A percentile compares a stretch with the other conserved stretches of the same genome.
phyloP scores from a whole-genome alignment of 805 yeast species.

The Trichomonascus vanleenenianus region DNA sequence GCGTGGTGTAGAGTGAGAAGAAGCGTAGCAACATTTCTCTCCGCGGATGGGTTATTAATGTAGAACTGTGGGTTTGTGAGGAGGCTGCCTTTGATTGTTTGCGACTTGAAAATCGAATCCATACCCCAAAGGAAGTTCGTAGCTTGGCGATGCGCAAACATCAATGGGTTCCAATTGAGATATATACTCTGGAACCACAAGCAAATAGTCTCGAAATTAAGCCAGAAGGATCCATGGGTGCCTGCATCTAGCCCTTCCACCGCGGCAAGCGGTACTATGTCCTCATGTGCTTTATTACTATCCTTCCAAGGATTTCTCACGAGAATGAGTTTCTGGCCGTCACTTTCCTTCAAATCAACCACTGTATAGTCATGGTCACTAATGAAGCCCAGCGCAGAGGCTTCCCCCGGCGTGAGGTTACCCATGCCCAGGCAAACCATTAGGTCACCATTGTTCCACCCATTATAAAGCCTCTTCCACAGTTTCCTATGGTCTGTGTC shows the following conservation, averaged over 20 bases:
- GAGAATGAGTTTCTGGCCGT: slow-evolving; percentile 19
- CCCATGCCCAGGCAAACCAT: slow-evolving; percentile 68
- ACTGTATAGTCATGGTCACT: slow-evolving; percentile 69
- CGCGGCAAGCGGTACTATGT: not conserved
- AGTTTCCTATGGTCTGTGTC: slow-evolving; percentile 17
- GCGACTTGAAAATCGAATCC: slow-evolving; percentile 13
- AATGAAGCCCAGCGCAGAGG: slow-evolving; percentile 33
- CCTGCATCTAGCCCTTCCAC: slow-evolving; percentile 1
- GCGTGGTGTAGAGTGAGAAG: slow-evolving; percentile 42
- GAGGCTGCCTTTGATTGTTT: slow-evolving; percentile 14
- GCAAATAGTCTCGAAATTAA: slow-evolving; percentile 28
- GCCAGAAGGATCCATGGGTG: slow-evolving; percentile 17
- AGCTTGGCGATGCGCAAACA: slow-evolving; percentile 19
- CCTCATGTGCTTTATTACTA: not conserved
- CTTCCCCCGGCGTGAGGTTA: slow-evolving; percentile 28
- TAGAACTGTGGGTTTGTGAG: slow-evolving; percentile 38
- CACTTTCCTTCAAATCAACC: slow-evolving; percentile 29
- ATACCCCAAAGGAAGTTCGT: slow-evolving; percentile 28
- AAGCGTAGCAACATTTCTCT: slow-evolving; percentile 35
- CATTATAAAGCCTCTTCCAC: slow-evolving; percentile 30
- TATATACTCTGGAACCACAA: slow-evolving; percentile 45
- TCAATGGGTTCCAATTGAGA: slow-evolving; percentile 54
- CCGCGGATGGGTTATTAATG: slow-evolving; percentile 27
- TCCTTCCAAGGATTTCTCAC: slow-evolving; percentile 43
- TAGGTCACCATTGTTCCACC: slow-evolving; percentile 32